Conservation (phyloP, 352 stramenopile genomes). For the Phytophthora agathidicida region DNA sequence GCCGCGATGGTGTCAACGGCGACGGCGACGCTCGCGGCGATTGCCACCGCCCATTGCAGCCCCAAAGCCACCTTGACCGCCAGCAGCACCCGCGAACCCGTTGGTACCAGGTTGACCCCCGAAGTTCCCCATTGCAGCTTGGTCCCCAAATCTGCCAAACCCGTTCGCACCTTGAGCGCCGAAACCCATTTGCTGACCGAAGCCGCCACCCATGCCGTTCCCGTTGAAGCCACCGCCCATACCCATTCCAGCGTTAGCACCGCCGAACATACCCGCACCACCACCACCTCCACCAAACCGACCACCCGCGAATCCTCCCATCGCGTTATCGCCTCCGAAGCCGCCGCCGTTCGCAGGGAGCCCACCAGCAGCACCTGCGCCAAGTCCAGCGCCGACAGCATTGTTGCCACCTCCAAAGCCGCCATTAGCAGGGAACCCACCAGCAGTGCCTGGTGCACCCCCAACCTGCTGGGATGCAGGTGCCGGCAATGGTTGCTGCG, state of each 20-base stretch:
- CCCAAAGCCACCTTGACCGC: conserved; percentile 5
- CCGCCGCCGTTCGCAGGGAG: background rate
- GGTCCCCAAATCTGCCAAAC: conserved; percentile 7
- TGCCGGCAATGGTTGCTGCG: too few relatives aligned
- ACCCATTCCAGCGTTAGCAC: conserved; percentile 4
- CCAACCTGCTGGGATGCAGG: too few relatives aligned
- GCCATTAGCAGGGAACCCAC: too few relatives aligned
- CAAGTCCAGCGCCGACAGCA: conserved; percentile 3
- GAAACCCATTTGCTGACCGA: conserved; percentile 14
- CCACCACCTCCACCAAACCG: too few relatives aligned
- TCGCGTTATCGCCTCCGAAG: background rate
- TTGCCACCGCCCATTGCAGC: conserved; percentile 3
- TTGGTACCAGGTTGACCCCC: conserved; percentile 16
- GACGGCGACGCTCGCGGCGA: conserved; percentile 12
- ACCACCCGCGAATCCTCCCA: background rate
- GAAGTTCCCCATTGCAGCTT: conserved; percentile 13
- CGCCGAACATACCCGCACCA: background rate
- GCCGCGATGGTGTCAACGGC: too few relatives aligned
- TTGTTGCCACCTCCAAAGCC: conserved; percentile 5
- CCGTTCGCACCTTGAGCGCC: conserved; percentile 11
- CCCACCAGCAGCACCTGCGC: background rate
- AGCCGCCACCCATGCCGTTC: conserved; percentile 8
- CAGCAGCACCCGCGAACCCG: conserved; percentile 3
- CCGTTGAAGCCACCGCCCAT: conserved; percentile 3
- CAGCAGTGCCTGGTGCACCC: too few relatives aligned